Conservation (phyloP, 257 asterid species). For the Jacaranda mimosifolia region DNA sequence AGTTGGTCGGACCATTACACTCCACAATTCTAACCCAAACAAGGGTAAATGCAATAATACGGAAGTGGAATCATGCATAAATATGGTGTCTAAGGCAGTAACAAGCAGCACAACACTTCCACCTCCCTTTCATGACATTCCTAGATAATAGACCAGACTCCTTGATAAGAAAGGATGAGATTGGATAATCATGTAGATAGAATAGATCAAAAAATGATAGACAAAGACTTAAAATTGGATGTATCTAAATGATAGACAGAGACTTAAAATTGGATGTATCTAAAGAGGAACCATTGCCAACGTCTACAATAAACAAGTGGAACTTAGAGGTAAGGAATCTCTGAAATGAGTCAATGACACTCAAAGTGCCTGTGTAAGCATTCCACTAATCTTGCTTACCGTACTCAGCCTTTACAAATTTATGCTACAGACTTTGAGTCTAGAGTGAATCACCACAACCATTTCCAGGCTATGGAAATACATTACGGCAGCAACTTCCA, state of each 20-base stretch:
- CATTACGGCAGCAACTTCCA: background rate
- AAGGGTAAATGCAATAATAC: background rate
- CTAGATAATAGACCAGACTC: background rate
- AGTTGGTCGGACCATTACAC: background rate
- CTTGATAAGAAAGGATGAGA: constrained; percentile 20
- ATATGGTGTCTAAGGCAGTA: constrained; percentile 1
- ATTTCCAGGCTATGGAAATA: constrained; percentile 1
- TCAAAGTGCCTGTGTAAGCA: background rate
- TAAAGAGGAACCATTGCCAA: too few relatives aligned
- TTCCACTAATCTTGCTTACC: constrained; percentile 9
- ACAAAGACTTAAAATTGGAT: too few relatives aligned
- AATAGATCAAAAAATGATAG: too few relatives aligned
- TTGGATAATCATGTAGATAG: background rate
- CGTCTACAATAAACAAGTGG: background rate
- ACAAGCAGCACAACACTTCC: background rate
- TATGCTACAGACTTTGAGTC: background rate
- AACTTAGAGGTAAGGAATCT: background rate
- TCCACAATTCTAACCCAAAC: constrained; percentile 17
- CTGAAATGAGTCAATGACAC: background rate
- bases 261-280: background rate
- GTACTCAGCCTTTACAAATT: background rate
- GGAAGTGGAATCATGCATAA: background rate
- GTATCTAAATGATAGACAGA: background rate
- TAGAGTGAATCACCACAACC: background rate
- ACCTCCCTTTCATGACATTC: background rate